Base-by-base conservation (phyloP, 352 stramenopile species). In the Pythium myriotylum region DNA sequence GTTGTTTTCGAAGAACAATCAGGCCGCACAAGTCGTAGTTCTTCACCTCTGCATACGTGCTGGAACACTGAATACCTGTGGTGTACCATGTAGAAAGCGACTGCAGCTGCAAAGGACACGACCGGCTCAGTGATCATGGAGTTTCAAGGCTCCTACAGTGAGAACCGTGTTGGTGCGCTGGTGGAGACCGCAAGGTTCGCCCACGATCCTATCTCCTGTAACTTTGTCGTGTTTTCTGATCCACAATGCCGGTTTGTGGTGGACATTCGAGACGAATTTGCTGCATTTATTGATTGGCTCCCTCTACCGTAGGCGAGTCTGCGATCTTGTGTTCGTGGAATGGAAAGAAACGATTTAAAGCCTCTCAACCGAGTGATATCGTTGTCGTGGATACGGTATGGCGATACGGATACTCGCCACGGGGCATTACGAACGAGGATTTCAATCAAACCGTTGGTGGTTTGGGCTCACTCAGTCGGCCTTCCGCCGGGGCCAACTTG, bases 61-160 rank as follows among this genome's bases (percentile, higher is more conserved):
- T n/a, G n/a, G n/a, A n/a, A n/a, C n/a, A n/a, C n/a, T n/a, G n/a
- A n/a, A n/a, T n/a, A n/a, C n/a, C n/a, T n/a, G n/a, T n/a, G n/a
- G n/a, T n/a, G 17, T 39, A 12, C 42, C 0, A 50, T 4, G 17
- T 35, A 89, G 75, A 75, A 73, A 73, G 62, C 77, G 3, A 42
- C 55, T 0, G 53, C 78, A 9, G 60, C 75, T 22, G 52, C 62
- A 2, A 69, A 72, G 33, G 64, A 40, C 13, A 72, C 70, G 0
- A 17, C 47, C 4, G 80, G 76, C 1, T 89, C 77, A 1, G 73
- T 89, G 16, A 47, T 77, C 46, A 79, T 89, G 74, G 80, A 89
- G 57, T 88, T 86, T 24, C 77, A 88, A 26, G 76, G 80, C 0
- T 8, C 45, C 0, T 22, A 51, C 2, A 66, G 67, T 47, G 70